Evolutionary conservation across 2,329 filamentous ascomycete genomes (phyloP), one percentile per base, ranked within the genome.

Genomic region (Aspergillus sojae): DNA sequence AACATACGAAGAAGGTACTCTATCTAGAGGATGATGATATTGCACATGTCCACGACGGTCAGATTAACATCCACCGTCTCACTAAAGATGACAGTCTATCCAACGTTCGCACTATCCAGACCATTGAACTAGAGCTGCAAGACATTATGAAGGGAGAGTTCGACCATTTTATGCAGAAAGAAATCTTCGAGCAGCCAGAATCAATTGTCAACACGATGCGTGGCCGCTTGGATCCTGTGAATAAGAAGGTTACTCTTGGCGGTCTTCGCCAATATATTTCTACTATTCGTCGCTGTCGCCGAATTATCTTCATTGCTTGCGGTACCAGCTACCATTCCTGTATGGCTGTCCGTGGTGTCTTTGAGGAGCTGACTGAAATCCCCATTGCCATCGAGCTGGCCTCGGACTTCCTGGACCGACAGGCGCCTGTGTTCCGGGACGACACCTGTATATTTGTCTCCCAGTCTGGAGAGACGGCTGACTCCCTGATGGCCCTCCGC

Each of bases 61-160:
- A 95, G 71, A 89, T 99, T 73, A 98, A 99, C 87, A 99, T 99
- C 75, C 95, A 99, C 86, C 93, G 95, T 77, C 86, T 98, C 72
- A 94, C 92, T 82, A 98, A 98, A 89, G 91, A 94, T 72, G 94
- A 98, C 78, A 94, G 94, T 71, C 94, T 91, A 77, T 96, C 93
- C 82, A 97, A 98, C 78, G 93, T 98, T 72, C 94, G 95, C 79
- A 93, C 92, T 74, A 99, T 99, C 79, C 95, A 99, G 87, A 99
- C 95, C 61, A 88, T 99, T 62, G 95, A 99, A 86, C 91, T 99
- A 57, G 93, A 99, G 86, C 90, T 99, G 69, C 95, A 99, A 85
- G 94, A 99, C 85, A 99, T 99, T 82, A 99, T 99, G 95, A 99
- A 99, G 90, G 95, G 95, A 81, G 95, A 95, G 79, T 99, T 98